phyloP scores from a whole-genome alignment of 768 basidiomycete genomes.

The Paxillus rubicundulus region DNA sequence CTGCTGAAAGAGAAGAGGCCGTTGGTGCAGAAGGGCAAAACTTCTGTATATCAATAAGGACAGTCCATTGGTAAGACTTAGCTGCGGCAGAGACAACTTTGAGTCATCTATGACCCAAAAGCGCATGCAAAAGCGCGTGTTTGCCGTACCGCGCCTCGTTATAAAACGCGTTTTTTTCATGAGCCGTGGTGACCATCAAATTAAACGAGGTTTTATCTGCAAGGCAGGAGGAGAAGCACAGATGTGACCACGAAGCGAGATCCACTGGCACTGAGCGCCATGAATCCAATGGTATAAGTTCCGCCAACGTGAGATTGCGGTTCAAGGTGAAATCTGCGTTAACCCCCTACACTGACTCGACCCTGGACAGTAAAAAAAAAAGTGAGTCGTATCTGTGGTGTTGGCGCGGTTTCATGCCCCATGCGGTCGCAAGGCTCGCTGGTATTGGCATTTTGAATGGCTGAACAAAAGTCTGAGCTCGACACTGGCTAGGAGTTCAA shows the following conservation, averaged over 20 bases:
- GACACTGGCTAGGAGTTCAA: too few relatives aligned
- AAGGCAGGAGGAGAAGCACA: background rate
- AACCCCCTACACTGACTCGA: conserved; percentile 24
- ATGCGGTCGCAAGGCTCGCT: too few relatives aligned
- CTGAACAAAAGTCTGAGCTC: too few relatives aligned
- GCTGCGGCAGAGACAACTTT: background rate
- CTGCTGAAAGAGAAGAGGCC: background rate
- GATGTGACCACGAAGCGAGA: too few relatives aligned
- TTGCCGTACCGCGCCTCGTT: conserved; percentile 10
- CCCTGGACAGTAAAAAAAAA: background rate
- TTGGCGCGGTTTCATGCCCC: background rate
- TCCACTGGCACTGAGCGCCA: background rate
- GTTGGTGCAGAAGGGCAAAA: background rate
- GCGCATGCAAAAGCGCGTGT: conserved; percentile 7
- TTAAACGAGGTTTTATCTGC: background rate
- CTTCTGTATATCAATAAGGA: conserved; percentile 1
- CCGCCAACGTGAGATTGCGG: background rate
- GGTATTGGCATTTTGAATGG: too few relatives aligned
- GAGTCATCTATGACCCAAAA: conserved; percentile 3
- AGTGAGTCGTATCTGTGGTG: background rate
- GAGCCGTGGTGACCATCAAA: conserved; percentile 16
- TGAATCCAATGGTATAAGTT: background rate
- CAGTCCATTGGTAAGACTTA: background rate
- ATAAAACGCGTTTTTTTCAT: conserved; percentile 18
- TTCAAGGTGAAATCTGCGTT: conserved; percentile 2